Conservation (phyloP, 2,329 filamentous ascomycete species). For the Colletotrichum sp. region DNA sequence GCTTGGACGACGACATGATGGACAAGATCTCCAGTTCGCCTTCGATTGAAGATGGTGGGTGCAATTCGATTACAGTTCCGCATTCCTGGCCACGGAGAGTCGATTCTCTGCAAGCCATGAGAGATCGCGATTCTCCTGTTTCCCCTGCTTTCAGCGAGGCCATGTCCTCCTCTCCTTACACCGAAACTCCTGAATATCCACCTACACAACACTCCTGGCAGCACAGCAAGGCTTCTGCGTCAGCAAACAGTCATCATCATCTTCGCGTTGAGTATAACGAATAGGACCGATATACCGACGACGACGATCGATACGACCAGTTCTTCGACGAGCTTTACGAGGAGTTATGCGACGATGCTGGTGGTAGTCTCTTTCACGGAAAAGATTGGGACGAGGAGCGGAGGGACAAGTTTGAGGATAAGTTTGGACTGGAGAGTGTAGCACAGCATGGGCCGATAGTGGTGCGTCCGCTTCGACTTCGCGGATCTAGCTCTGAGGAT, state of each 20-base stretch:
- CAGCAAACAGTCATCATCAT: conserved; percentile 47
- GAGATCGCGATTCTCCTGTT: conserved; percentile 33
- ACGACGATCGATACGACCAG: conserved; percentile 24
- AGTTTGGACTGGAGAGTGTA: background rate
- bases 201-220: conserved; percentile 29
- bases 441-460: conserved; percentile 9
- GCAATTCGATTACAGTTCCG: conserved; percentile 44
- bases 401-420: background rate
- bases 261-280: conserved; percentile 52
- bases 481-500: background rate
- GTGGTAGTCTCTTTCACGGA: conserved; percentile 20
- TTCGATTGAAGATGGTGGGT: conserved; percentile 99
- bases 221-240: conserved; percentile 36
- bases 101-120: conserved; percentile 43
- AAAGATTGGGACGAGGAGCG: conserved; percentile 1
- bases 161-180: conserved; percentile 48
- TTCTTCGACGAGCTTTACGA: conserved; percentile 29
- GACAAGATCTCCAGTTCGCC: conserved; percentile 99
- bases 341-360: conserved; percentile 11
- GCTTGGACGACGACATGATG: conserved; percentile 90
- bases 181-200: conserved; percentile 38
- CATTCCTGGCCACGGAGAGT: conserved; percentile 48
- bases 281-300: conserved; percentile 23
- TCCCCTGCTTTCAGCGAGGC: conserved; percentile 35
- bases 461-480: conserved; percentile 4